Conservation (phyloP, 2,329 filamentous ascomycete species). For the Diaporthe australafricana region DNA sequence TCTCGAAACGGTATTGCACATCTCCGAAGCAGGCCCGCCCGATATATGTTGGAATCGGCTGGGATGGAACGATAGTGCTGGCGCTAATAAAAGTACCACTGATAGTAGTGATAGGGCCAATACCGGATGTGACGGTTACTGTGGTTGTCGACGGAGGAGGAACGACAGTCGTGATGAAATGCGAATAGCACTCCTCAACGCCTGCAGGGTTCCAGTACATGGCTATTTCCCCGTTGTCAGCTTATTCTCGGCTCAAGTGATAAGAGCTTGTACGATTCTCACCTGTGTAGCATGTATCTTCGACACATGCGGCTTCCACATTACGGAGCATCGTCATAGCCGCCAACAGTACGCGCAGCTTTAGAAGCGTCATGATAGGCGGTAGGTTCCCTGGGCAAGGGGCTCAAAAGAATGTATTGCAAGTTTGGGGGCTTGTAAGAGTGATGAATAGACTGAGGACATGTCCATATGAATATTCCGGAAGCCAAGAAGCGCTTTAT, state of each 20-base stretch:
- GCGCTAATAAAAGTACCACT: background rate
- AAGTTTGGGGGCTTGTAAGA: background rate
- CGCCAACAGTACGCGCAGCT: background rate
- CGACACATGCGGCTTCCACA: background rate
- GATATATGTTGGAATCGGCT: background rate
- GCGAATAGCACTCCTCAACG: background rate
- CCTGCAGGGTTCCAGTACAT: constrained; percentile 3
- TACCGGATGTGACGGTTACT: background rate
- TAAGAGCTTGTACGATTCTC: background rate
- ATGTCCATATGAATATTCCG: background rate
- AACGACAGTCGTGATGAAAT: background rate
- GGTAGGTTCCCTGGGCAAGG: background rate
- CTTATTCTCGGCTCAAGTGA: no score
- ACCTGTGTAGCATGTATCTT: constrained; percentile 8
- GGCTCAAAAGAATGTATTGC: background rate
- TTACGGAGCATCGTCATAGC: background rate
- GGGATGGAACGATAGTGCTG: background rate
- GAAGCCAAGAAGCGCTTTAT: background rate
- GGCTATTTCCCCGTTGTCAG: background rate
- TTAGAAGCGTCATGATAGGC: constrained; percentile 2
- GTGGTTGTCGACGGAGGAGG: background rate
- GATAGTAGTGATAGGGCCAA: background rate
- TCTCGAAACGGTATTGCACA: background rate
- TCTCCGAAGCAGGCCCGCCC: constrained; percentile 1
- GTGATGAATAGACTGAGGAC: background rate